These are phyloP conservation scores for Kuraishia piskuri DNA, from an alignment of 805 yeast genomes.

Conservation along the genomic window DNA sequence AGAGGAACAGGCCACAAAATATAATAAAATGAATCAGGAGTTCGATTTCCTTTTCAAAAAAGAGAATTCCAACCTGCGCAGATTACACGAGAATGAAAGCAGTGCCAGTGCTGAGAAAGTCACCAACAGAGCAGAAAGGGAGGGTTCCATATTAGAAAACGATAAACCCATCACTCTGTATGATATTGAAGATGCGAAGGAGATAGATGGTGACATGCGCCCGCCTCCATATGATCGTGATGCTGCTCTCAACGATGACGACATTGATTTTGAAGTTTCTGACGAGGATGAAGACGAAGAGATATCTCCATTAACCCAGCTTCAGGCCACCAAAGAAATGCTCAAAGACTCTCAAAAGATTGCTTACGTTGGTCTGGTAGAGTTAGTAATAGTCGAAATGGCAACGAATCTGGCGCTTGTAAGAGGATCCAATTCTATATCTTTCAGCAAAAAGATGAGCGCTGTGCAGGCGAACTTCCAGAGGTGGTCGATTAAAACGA, in stretches of 20 bases:
- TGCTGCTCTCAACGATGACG: conserved; percentile 17
- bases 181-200: conserved; percentile 3
- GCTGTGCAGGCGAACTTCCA: conserved; percentile 70
- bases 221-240: conserved; percentile 9
- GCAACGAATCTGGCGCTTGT: conserved; percentile 68
- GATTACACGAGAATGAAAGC: conserved; percentile 13
- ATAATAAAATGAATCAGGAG: conserved; percentile 38
- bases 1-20: conserved; percentile 77
- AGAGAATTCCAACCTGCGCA: conserved; percentile 22
- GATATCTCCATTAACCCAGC: conserved; percentile 49
- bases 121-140: neutral
- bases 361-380: conserved; percentile 84
- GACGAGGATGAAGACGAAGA: conserved; percentile 24
- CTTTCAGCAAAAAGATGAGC: conserved; percentile 52
- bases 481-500: conserved; percentile 72
- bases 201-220: conserved; percentile 9
- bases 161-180: conserved; percentile 2
- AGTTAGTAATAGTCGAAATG: conserved; percentile 69
- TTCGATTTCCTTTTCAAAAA: conserved; percentile 42
- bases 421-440: conserved; percentile 42
- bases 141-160: neutral
- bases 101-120: neutral
- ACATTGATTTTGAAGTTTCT: conserved; percentile 19
- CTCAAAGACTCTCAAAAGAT: conserved; percentile 77
- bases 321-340: conserved; percentile 74